Conservation (phyloP, 352 stramenopile genomes). For the Ophiocytium majus region DNA sequence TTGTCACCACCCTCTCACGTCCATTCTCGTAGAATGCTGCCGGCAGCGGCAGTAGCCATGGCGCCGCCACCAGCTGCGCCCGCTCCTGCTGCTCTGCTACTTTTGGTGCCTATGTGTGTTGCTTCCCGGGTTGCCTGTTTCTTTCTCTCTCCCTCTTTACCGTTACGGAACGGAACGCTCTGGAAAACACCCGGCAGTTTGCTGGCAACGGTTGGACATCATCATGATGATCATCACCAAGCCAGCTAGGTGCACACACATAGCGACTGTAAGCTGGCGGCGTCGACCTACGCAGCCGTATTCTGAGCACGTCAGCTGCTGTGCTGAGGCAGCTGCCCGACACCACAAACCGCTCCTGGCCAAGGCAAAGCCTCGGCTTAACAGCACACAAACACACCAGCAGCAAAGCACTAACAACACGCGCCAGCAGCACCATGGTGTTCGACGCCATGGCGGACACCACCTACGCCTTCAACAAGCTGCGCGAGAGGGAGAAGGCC, state of each 20-base stretch:
- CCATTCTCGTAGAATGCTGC: too few relatives aligned
- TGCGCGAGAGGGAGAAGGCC: slow-evolving; percentile 11
- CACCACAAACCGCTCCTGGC: neutral
- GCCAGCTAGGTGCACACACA: neutral
- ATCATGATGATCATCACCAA: too few relatives aligned
- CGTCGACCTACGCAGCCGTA: neutral
- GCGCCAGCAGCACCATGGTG: neutral
- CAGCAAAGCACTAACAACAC: neutral
- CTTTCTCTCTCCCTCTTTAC: too few relatives aligned
- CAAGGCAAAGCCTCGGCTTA: neutral
- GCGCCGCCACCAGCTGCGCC: too few relatives aligned
- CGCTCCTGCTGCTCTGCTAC: too few relatives aligned
- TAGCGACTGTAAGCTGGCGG: neutral
- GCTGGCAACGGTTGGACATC: too few relatives aligned
- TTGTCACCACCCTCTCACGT: too few relatives aligned
- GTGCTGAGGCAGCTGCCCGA: neutral
- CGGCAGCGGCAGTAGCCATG: too few relatives aligned
- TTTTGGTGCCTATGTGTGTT: too few relatives aligned
- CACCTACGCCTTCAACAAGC: slow-evolving; percentile 5
- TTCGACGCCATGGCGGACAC: slow-evolving; percentile 9
- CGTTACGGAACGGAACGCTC: too few relatives aligned
- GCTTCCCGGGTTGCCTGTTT: too few relatives aligned
- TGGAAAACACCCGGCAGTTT: too few relatives aligned
- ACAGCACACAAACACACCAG: neutral
- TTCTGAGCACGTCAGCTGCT: neutral